These are phyloP conservation scores for Aspergillus ellipticus DNA, from an alignment of 495 filamentous ascomycete species.

Conservation along the genomic window DNA sequence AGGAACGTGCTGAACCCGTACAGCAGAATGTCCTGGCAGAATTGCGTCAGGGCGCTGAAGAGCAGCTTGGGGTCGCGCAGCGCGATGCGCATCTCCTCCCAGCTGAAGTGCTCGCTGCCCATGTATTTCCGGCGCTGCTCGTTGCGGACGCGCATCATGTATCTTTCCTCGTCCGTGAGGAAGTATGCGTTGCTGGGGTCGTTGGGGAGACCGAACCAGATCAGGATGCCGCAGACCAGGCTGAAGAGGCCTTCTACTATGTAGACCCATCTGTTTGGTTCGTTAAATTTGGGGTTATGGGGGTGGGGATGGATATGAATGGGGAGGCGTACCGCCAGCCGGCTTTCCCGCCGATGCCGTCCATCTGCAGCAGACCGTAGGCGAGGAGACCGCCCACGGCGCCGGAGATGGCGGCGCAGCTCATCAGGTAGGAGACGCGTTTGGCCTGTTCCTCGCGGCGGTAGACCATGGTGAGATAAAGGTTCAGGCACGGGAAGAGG, in stretches of 20 bases:
- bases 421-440: slow-evolving; percentile 28
- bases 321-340: slow-evolving; percentile 7
- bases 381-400: slow-evolving; percentile 45
- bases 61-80: slow-evolving; percentile 38
- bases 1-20: slow-evolving; percentile 60
- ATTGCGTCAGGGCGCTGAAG: slow-evolving; percentile 46
- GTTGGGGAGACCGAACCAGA: slow-evolving; percentile 56
- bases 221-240: slow-evolving; percentile 43
- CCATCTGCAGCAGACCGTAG: slow-evolving; percentile 44
- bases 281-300: background rate
- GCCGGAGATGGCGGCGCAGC: slow-evolving; percentile 41
- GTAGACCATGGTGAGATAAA: slow-evolving; percentile 52
- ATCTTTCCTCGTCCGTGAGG: slow-evolving; percentile 46
- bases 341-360: slow-evolving; percentile 30
- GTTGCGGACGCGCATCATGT: slow-evolving; percentile 48
- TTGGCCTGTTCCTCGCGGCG: slow-evolving; percentile 44
- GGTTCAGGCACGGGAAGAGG: slow-evolving; percentile 62
- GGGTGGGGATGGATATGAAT: background rate
- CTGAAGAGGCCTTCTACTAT: slow-evolving; percentile 56
- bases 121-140: slow-evolving; percentile 37
- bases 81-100: slow-evolving; percentile 46
- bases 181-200: slow-evolving; percentile 52
- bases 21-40: slow-evolving; percentile 52
- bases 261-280: slow-evolving; percentile 38
- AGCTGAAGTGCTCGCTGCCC: slow-evolving; percentile 49